phyloP scores from a whole-genome alignment of 2,329 filamentous ascomycete genomes.

The Alternaria alternata region DNA sequence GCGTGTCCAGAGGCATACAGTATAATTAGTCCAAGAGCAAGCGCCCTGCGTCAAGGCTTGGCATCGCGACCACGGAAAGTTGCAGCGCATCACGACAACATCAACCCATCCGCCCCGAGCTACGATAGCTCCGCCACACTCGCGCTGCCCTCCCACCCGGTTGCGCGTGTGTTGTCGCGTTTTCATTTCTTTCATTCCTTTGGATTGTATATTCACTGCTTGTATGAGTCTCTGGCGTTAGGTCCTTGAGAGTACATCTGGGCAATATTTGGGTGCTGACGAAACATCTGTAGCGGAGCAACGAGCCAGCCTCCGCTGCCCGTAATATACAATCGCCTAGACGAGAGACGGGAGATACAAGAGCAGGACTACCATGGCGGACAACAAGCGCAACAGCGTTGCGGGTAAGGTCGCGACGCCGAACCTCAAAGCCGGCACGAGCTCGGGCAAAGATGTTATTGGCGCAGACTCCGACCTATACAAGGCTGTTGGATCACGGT shows the following conservation, averaged over 20 bases:
- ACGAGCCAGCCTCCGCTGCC: conserved; percentile 13
- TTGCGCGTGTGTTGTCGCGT: conserved; percentile 33
- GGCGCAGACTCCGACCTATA: conserved; percentile 63
- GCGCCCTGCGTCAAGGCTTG: conserved; percentile 27
- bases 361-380: conserved; percentile 64
- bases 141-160: conserved; percentile 32
- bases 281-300: conserved; percentile 14
- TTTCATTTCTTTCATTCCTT: conserved; percentile 53
- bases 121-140: conserved; percentile 25
- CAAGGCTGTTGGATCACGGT: conserved; percentile 70
- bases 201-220: conserved; percentile 44
- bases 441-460: conserved; percentile 55
- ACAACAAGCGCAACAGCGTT: conserved; percentile 65
- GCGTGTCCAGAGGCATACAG: background rate
- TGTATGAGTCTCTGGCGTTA: conserved; percentile 47
- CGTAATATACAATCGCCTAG: conserved; percentile 49
- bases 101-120: conserved; percentile 23
- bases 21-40: conserved; percentile 20
- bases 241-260: conserved; percentile 35
- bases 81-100: conserved; percentile 24
- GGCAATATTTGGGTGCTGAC: conserved; percentile 22
- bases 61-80: conserved; percentile 20
- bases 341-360: conserved; percentile 43
- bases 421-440: conserved; percentile 52
- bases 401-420: conserved; percentile 63